These are phyloP conservation scores for Thelonectria rubi DNA, from an alignment of 2,329 filamentous ascomycete genomes.

Conservation along the genomic window DNA sequence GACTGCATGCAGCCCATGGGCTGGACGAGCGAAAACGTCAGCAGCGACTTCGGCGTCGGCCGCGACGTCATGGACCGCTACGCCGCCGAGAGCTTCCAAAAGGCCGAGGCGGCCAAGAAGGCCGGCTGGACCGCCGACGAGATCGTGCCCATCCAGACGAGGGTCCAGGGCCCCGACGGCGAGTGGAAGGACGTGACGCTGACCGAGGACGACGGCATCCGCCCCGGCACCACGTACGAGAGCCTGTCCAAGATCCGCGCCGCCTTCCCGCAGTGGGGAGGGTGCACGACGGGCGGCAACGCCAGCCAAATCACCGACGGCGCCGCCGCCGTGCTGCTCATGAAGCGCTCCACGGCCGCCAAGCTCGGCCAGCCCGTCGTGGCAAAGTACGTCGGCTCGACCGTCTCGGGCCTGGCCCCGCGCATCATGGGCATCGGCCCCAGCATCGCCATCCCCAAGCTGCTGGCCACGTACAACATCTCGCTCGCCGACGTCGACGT, in stretches of 20 bases:
- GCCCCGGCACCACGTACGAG: conserved; percentile 89
- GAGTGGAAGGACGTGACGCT: conserved; percentile 80
- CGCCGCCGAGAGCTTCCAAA: conserved; percentile 85
- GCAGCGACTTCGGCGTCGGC: conserved; percentile 84
- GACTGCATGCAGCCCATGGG: conserved; percentile 98
- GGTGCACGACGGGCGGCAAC: conserved; percentile 89
- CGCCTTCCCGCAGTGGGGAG: conserved; percentile 90
- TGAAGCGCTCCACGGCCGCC: conserved; percentile 91
- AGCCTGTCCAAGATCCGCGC: conserved; percentile 83
- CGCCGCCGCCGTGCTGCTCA: conserved; percentile 86
- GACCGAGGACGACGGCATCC: conserved; percentile 88
- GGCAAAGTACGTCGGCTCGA: conserved; percentile 93
- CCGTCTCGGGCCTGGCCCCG: conserved; percentile 87
- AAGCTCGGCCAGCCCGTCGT: conserved; percentile 90
- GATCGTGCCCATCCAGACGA: conserved; percentile 87
- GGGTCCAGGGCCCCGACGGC: conserved; percentile 84
- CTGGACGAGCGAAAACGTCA: conserved; percentile 97
- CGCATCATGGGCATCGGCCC: conserved; percentile 97
- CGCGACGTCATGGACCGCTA: conserved; percentile 85
- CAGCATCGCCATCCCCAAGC: conserved; percentile 79
- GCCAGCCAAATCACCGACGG: conserved; percentile 95
- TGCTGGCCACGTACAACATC: conserved; percentile 81
- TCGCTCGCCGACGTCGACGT: conserved; percentile 85
- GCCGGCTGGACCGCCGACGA: conserved; percentile 92
- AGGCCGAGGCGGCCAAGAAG: conserved; percentile 91